Percentiles rank a stretch among this genome's conserved stretches.
phyloP scores from a whole-genome alignment of 495 filamentous ascomycete species.

The Podospora fimiseda region DNA sequence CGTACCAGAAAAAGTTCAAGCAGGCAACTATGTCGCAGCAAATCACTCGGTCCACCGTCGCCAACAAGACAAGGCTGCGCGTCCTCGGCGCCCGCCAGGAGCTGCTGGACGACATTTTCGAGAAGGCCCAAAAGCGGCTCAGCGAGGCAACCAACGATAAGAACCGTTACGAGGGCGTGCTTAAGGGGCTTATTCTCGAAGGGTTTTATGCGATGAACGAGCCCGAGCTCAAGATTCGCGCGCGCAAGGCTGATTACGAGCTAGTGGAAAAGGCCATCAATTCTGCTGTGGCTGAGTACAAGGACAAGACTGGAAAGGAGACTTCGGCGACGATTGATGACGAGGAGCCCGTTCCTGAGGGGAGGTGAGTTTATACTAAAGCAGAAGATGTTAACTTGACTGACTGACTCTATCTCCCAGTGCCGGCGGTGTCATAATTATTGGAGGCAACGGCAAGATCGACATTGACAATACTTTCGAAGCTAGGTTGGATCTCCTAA shows the following conservation, averaged over 20 bases:
- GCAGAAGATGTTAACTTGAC: no score
- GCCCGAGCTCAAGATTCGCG: slow-evolving; percentile 62
- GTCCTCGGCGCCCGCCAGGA: slow-evolving; percentile 82
- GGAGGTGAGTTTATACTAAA: slow-evolving; percentile 70
- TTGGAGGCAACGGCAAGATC: slow-evolving; percentile 85
- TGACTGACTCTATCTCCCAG: slow-evolving; percentile 49
- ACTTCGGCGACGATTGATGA: slow-evolving; percentile 64
- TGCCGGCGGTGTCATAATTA: slow-evolving; percentile 72
- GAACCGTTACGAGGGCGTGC: slow-evolving; percentile 62
- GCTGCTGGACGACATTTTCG: slow-evolving; percentile 87
- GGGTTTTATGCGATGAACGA: slow-evolving; percentile 84
- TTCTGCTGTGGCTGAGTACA: slow-evolving; percentile 71
- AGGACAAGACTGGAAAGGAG: slow-evolving; percentile 61
- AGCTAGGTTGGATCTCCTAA: slow-evolving; percentile 76
- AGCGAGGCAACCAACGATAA: slow-evolving; percentile 58
- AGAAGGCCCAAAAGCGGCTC: slow-evolving; percentile 64
- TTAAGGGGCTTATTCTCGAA: slow-evolving; percentile 80
- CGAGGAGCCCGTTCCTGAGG: slow-evolving; percentile 70
- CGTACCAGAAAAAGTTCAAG: slow-evolving; percentile 98
- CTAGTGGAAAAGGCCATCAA: slow-evolving; percentile 66
- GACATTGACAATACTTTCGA: slow-evolving; percentile 98
- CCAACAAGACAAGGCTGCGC: slow-evolving; percentile 89
- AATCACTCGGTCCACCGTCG: slow-evolving; percentile 86
- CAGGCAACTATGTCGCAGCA: slow-evolving; percentile 94
- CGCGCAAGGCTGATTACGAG: slow-evolving; percentile 72